Evolutionary conservation across 2,329 filamentous ascomycete species (phyloP).

Genomic region (Fusarium nanum): DNA sequence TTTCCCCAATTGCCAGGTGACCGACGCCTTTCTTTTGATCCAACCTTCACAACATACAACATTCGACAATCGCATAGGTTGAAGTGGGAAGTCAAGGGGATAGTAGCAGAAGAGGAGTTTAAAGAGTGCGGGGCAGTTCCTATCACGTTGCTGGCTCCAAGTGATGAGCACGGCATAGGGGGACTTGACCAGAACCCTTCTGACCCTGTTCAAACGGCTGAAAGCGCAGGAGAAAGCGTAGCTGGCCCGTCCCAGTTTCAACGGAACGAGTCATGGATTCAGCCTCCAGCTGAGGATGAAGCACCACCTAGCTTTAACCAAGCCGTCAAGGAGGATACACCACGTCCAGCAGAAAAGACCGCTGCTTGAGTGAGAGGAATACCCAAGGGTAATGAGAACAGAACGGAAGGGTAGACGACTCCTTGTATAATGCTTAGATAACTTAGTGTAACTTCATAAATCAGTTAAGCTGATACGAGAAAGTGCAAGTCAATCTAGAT

Average conservation of each 20-base stretch:
- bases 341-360: not conserved
- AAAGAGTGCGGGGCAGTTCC: not conserved
- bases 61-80: conserved; percentile 42
- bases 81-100: conserved; percentile 31
- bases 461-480: not conserved
- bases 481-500: not conserved
- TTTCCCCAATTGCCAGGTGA: not conserved
- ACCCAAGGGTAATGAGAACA: not conserved
- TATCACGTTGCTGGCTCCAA: conserved; percentile 16
- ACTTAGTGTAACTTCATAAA: not conserved
- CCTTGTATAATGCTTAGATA: not conserved
- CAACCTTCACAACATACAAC: conserved; percentile 47
- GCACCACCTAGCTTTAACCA: conserved; percentile 16
- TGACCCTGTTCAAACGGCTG: fast-evolving
- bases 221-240: not conserved
- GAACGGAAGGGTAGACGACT: not conserved
- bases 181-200: not conserved
- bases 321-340: not conserved
- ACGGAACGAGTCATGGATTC: conserved; percentile 18
- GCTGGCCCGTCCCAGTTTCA: not conserved
- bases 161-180: not conserved
- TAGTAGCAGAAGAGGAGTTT: conserved; percentile 10
- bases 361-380: not conserved
- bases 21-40: conserved; percentile 4
- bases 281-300: conserved; percentile 6